Base-by-base conservation (phyloP, 768 basidiomycete species). In the Pisolithus microcarpus region DNA sequence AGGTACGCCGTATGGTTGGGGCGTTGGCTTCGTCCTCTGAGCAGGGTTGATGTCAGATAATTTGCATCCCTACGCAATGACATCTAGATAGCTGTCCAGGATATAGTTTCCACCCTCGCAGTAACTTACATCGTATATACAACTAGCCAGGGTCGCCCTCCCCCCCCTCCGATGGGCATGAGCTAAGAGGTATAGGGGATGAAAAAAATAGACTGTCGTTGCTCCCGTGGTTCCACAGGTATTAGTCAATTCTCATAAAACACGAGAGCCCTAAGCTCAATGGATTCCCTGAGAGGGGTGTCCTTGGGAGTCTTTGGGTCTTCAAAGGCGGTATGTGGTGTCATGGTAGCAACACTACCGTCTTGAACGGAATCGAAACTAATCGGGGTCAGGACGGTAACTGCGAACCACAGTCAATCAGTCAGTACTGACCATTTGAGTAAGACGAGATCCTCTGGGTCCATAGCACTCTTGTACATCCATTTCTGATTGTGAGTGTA, bases 241-340 rank as follows among this genome's bases (percentile, higher is more conserved):
- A 26, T 7, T 24, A 30, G 7, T 39, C 38, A 21, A 7, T n/a
- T 26, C 26, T 44, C 23, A 26, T 83, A 81, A 58, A 82, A 85
- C n/a, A 83, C 80, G 34, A 85, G 70, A 8, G 80, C 75, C 26
- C 81, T 65, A 21, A 85, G 56, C 64, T 85, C 82, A 45, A 84
- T 82, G 0, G 80, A 82, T 61, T 83, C 74, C 43, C 81, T 66
- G 4, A 67, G 61, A 5, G 75, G 76, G 0, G 77, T 69, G 42
- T 69, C 77, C 36, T 67, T 59, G 1, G 80, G 81, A 4, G 78
- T 80, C 1, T 68, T 66, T 2, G 77, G 74, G 52, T 84, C 81
- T 28, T 69, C 52, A 62, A 84, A 85, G 3, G 72, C 80, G n/a
- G 78, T 80, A 57, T 85, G 84, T 4, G 83, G 81, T 0, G 82